Evolutionary conservation across 306 rosid species (phyloP).

Genomic region (Quillaja saponaria): DNA sequence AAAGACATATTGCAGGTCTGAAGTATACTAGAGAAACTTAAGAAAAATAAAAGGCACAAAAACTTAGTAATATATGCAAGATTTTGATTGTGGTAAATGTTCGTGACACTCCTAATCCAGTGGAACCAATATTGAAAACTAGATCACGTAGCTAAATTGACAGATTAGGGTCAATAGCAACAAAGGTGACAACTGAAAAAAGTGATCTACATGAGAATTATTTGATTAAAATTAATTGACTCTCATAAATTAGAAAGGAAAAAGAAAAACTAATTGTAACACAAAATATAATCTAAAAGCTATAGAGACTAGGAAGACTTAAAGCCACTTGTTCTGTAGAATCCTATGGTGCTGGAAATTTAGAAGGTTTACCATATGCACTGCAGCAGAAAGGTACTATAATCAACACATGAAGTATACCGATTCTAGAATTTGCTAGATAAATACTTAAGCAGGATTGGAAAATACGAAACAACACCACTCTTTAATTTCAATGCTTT

Average conservation of each 20-base stretch:
- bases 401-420: not conserved
- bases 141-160: conserved; percentile 1
- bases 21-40: conserved; percentile 13
- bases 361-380: not conserved
- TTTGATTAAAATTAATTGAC: no score
- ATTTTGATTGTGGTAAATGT: not conserved
- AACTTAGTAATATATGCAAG: no score
- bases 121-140: conserved; percentile 23
- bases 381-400: conserved; percentile 11
- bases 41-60: conserved; percentile 1
- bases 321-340: conserved; percentile 17
- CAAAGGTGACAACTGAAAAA: not conserved
- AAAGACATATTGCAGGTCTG: not conserved
- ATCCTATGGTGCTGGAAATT: conserved; percentile 9
- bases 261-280: not conserved
- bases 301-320: not conserved
- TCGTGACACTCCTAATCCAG: conserved; percentile 15
- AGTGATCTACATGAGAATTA: no score
- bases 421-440: conserved; percentile 3
- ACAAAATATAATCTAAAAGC: conserved; percentile 6
- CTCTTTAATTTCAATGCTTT: no score
- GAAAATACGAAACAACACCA: conserved; percentile 2
- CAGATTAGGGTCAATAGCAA: conserved; percentile 1
- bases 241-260: not conserved
- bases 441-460: conserved; percentile 16